Conservation (phyloP, 805 yeast genomes). For the Metschnikowia borealis region DNA sequence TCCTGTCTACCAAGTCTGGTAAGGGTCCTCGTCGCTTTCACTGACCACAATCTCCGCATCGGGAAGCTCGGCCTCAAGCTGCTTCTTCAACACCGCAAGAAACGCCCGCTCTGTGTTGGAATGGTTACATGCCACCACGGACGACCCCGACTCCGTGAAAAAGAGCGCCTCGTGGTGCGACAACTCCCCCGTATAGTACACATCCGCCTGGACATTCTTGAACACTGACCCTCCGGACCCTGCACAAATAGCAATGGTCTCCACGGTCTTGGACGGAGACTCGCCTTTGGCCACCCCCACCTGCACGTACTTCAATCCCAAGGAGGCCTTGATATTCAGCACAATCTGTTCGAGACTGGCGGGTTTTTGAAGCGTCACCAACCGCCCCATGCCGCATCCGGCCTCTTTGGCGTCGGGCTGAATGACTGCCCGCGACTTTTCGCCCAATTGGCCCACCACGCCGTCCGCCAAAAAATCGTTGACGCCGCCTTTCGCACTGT, state of each 20-base stretch:
- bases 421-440: conserved; percentile 33
- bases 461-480: conserved; percentile 86
- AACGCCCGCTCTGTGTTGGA: conserved; percentile 92
- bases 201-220: conserved; percentile 57
- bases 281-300: conserved; percentile 42
- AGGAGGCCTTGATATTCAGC: conserved; percentile 45
- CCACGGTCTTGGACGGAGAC: conserved; percentile 26
- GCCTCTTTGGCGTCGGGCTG: conserved; percentile 41
- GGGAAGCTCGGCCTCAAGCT: conserved; percentile 44
- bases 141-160: conserved; percentile 64
- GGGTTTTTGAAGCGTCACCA: conserved; percentile 47
- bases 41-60: conserved; percentile 48
- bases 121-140: conserved; percentile 80
- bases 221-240: conserved; percentile 89
- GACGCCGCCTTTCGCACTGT: conserved; percentile 89
- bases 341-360: conserved; percentile 45
- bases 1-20: conserved; percentile 20
- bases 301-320: conserved; percentile 58
- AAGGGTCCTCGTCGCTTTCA: conserved; percentile 62
- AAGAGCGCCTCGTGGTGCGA: conserved; percentile 88
- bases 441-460: conserved; percentile 31
- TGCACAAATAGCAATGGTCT: conserved; percentile 81
- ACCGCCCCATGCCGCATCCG: conserved; percentile 80
- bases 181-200: conserved; percentile 86
- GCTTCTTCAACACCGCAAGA: conserved; percentile 48